Conservation (phyloP, 495 filamentous ascomycete species). For the Hyaloscypha bicolor region DNA sequence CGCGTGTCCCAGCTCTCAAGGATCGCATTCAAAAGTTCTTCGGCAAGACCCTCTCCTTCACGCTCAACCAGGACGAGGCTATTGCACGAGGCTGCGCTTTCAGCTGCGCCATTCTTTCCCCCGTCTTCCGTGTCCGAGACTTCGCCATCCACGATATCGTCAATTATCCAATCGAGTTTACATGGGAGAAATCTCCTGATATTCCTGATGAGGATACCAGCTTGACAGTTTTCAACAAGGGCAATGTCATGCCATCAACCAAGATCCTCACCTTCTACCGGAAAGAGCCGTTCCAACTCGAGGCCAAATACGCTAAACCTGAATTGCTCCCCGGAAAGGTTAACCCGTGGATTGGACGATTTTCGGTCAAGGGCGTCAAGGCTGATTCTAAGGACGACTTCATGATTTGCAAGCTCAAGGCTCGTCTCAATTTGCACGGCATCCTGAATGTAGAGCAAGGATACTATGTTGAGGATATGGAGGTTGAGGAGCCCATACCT, state of each 20-base stretch:
- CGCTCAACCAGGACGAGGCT: conserved; percentile 97
- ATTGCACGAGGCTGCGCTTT: conserved; percentile 96
- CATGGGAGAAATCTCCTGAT: conserved; percentile 98
- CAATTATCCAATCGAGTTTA: conserved; percentile 98
- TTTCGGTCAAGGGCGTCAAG: conserved; percentile 90
- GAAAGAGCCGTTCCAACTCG: conserved; percentile 95
- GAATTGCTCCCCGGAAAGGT: conserved; percentile 89
- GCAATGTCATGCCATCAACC: conserved; percentile 96
- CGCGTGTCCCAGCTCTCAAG: conserved; percentile 93
- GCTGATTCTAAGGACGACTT: conserved; percentile 86
- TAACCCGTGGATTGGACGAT: conserved; percentile 92
- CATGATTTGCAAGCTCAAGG: conserved; percentile 99
- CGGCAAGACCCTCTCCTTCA: conserved; percentile 89
- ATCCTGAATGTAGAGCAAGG: conserved; percentile 95
- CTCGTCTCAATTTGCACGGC: conserved; percentile 94
- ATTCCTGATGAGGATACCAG: conserved; percentile 99
- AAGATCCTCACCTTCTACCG: conserved; percentile 99
- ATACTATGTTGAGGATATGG: conserved; percentile 97
- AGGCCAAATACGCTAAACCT: conserved; percentile 89
- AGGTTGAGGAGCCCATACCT: conserved; percentile 91
- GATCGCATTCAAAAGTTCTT: conserved; percentile 88
- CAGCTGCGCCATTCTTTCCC: conserved; percentile 96
- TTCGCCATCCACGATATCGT: conserved; percentile 97
- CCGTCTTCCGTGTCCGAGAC: conserved; percentile 97
- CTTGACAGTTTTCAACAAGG: conserved; percentile 95